Evolutionary conservation across 495 filamentous ascomycete genomes (phyloP).

Genomic region (Tuber microsphaerosporum): DNA sequence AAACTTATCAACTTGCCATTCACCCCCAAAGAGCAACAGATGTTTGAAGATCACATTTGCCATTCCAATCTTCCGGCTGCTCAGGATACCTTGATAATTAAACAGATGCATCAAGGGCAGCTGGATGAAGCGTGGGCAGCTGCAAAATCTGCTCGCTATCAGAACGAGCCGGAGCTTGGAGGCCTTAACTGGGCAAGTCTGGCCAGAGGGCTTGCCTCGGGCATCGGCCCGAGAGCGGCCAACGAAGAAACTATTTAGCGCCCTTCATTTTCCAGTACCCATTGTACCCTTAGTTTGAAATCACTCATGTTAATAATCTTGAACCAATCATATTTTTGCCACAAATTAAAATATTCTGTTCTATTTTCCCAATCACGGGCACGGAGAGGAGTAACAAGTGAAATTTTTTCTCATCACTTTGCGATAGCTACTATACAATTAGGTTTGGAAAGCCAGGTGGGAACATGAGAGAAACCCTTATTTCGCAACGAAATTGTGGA

Average conservation of each 20-base stretch:
- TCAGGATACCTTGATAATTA: conserved; percentile 37
- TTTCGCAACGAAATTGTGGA: conserved; percentile 26
- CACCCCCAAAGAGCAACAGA: conserved; percentile 24
- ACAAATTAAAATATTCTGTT: not conserved
- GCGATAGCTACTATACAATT: conserved; percentile 26
- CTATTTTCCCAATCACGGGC: conserved; percentile 2
- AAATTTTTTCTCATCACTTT: conserved; percentile 3
- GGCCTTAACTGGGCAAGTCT: conserved; percentile 38
- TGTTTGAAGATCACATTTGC: conserved; percentile 27
- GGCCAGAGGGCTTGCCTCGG: conserved; percentile 31
- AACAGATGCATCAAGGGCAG: conserved; percentile 34
- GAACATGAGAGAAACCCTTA: conserved; percentile 10
- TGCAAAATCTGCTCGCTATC: conserved; percentile 20
- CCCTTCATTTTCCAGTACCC: not conserved
- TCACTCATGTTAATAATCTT: conserved; percentile 1
- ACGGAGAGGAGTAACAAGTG: conserved; percentile 22
- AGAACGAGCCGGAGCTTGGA: conserved; percentile 28
- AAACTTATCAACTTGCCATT: conserved; percentile 38
- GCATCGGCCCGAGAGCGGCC: conserved; percentile 30
- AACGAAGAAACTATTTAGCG: not conserved
- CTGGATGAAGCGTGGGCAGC: conserved; percentile 24
- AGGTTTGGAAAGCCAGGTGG: conserved; percentile 12
- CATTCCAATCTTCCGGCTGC: conserved; percentile 21
- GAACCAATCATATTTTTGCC: not conserved
- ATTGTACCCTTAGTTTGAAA: conserved; percentile 1